Base-by-base conservation (phyloP, 768 basidiomycete species). In the Boletus pseudopeckii region DNA sequence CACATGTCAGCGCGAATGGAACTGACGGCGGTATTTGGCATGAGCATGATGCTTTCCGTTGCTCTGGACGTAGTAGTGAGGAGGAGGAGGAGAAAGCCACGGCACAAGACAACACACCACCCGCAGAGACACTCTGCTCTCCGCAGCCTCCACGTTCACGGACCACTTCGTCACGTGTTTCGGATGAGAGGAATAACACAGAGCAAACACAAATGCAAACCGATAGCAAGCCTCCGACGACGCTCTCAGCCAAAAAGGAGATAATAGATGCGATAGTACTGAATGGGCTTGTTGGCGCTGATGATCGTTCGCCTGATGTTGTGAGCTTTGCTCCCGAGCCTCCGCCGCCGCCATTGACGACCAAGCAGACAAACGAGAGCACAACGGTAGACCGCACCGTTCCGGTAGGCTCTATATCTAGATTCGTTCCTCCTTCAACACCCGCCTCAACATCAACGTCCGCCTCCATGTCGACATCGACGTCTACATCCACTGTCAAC, bases 261-360 rank as follows among this genome's bases (percentile, higher is more conserved):
- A 44, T 63, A 14, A 45, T 66, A 45, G 68, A 69, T 33, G 55
- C 30, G 15, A 30, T 55, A 20, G 45, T 70, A 30, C 63, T 56
- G 7, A 65, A 43, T 45, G 69, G 53, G 15, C 54, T 54, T 40
- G 45, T 53, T 45, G 53, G 48, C 13, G 32, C 45, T 4, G 58
- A 71, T 49, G 65, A 61, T 28, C 47, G 45, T 50, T 38, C 26
- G 46, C 60, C 62, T 47, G 58, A 62, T 53, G 57, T 53, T 58
- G 63, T 61, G 61, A 63, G 57, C 62, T 55, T 58, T 41, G 68
- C 67, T 44, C 63, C 69, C 63, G 65, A 69, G 9, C 69, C 68
- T 42, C 67, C 64, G 49, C 70, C 66, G 5, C 66, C 67, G 38
- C 67, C 68, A 66, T 70, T 68, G 58, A 59, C 52, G 45, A 60